These are phyloP conservation scores for Plenodomus tracheiphilus DNA, from an alignment of 2,329 filamentous ascomycete species.

Conservation along the genomic window DNA sequence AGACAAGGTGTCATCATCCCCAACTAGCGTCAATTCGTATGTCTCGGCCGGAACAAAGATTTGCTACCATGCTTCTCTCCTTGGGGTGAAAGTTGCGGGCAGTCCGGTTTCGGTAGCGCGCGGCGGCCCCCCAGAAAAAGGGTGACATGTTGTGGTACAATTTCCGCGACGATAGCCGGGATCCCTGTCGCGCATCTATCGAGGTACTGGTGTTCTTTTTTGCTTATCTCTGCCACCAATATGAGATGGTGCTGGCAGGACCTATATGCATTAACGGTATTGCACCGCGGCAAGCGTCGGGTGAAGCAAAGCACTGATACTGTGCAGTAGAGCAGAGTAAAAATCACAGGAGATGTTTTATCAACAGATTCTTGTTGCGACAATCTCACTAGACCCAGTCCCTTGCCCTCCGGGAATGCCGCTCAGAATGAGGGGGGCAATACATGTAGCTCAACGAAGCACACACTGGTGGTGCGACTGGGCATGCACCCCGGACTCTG, in stretches of 20 bases:
- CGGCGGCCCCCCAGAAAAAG: not conserved
- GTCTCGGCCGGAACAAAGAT: constrained; percentile 1
- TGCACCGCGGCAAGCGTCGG: not conserved
- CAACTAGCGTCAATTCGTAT: not conserved
- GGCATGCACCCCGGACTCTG: constrained; percentile 33
- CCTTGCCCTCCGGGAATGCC: not conserved
- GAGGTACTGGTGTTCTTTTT: constrained; percentile 13
- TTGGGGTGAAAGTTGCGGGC: not conserved
- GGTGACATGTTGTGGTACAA: constrained; percentile 2
- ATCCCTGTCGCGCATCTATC: constrained; percentile 18
- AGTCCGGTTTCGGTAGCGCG: not conserved
- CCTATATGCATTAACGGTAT: constrained; percentile 2
- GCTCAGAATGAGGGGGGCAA: constrained; percentile 7
- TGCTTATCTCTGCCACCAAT: constrained; percentile 5
- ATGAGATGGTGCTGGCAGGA: constrained; percentile 5
- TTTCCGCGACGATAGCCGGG: constrained; percentile 5
- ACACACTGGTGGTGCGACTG: not conserved
- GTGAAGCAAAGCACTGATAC: no score
- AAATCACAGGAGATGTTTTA: no score
- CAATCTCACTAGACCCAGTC: not conserved
- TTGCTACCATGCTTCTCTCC: constrained; percentile 2
- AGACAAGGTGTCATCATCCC: constrained; percentile 2
- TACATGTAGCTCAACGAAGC: constrained; percentile 1
- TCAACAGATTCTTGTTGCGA: no score
- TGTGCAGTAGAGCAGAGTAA: no score